Base-by-base conservation (phyloP, 2,329 filamentous ascomycete species). In the Bipolaris oryzae region DNA sequence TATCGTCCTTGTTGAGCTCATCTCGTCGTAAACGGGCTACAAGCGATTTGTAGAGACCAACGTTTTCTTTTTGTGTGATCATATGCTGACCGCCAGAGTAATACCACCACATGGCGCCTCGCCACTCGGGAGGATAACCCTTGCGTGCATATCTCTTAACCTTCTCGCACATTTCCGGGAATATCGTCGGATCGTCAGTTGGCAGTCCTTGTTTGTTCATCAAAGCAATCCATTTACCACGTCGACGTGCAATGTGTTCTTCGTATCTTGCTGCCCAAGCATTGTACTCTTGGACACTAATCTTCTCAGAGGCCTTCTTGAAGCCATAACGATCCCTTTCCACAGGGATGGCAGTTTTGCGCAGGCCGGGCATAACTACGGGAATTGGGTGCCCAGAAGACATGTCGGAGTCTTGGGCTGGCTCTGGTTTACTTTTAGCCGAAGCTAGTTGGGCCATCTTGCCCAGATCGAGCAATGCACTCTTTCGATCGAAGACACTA, bases 71-170 rank as follows among this genome's bases (percentile, higher is more conserved):
- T 69, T 91, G 89, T 49, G 87, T 85, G 57, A 96, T 76, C 63
- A 92, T 89, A 43, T 88, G 87, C 21, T 92, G 92, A 1, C 94
- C 94, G 18, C 92, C 92, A 10, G 92, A 92, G 73, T 97, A 98
- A 79, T 90, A 97, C 76, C 96, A 98, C 94, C 94, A 98, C 43
- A 94, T 94, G 5, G 91, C 89, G n/a, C 94, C 94, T 69, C 94
- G 87, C 87, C 92, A 96, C 63, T 96, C 92, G 0, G 93, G 91
- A 3, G 94, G 94, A 47, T 97, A 94, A 15, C 94, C 94, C 76
- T 97, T 98, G 49, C 93, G 87, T 46, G 96, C 86, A 72, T 95
- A 97, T 16, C 92, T 85, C 77, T 96, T 96, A 41, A 95, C 87
- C 76, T 96, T 96, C 43, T 88, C 85, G 47, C 87, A 91, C 50